A percentile compares a stretch with the other conserved stretches of the same genome.
Evolutionary conservation across 2,329 filamentous ascomycete species (phyloP).

Genomic region (Talaromyces sp.): DNA sequence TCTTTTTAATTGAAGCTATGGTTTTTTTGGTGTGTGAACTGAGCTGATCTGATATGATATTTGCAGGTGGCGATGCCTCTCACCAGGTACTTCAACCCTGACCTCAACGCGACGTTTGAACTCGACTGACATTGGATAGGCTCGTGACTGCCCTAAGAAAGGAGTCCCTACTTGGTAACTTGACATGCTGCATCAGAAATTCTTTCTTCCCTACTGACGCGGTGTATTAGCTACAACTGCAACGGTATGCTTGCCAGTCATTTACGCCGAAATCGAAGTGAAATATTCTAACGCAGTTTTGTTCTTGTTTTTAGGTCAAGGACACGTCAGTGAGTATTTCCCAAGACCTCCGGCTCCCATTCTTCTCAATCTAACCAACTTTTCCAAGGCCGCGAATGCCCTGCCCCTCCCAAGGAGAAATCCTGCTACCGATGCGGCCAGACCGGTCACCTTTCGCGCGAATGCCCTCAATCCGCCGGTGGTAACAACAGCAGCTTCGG

Average conservation of each 20-base stretch:
- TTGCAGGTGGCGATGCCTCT: slow-evolving; percentile 63
- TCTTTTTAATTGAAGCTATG: neutral
- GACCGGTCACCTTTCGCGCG: slow-evolving; percentile 85
- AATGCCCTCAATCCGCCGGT: slow-evolving; percentile 50
- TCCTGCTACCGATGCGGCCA: slow-evolving; percentile 64
- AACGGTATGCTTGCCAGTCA: slow-evolving; percentile 53
- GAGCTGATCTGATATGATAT: neutral
- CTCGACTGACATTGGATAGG: slow-evolving; percentile 44
- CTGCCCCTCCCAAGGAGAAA: slow-evolving; percentile 81
- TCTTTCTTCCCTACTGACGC: slow-evolving; percentile 13
- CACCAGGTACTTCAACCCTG: slow-evolving; percentile 62
- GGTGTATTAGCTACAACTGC: slow-evolving; percentile 67
- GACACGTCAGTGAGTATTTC: slow-evolving; percentile 67
- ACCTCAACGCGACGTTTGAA: neutral
- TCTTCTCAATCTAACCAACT: slow-evolving; percentile 1
- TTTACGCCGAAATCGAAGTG: slow-evolving; percentile 12
- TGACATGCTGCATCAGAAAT: neutral
- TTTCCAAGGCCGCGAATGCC: slow-evolving; percentile 75
- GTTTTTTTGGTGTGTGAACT: too few species aligned
- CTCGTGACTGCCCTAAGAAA: slow-evolving; percentile 81
- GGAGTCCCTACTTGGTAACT: slow-evolving; percentile 73
- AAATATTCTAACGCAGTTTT: slow-evolving; percentile 20
- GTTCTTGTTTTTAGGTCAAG: slow-evolving; percentile 47
- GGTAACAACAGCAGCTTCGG: slow-evolving; percentile 42
- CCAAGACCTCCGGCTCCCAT: slow-evolving; percentile 4